Conservation (phyloP, 768 basidiomycete species). For the Phylloporus rhodoxanthus region DNA sequence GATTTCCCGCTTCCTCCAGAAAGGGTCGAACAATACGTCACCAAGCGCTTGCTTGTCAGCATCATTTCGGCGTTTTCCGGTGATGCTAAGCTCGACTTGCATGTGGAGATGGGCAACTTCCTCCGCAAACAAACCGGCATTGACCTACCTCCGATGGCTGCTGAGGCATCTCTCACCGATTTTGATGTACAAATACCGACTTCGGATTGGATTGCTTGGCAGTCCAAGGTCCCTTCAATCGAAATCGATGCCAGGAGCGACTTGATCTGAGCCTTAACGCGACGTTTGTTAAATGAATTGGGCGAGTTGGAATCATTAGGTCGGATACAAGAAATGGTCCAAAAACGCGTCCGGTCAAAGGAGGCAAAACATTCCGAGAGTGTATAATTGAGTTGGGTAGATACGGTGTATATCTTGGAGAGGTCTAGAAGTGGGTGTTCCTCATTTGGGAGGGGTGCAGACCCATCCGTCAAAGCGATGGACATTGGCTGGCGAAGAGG, state of each 20-base stretch:
- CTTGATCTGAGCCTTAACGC: no score
- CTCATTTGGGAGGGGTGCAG: no score
- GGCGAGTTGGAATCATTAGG: no score
- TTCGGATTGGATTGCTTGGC: conserved; percentile 91
- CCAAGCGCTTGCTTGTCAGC: conserved; percentile 82
- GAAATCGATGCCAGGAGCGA: conserved; percentile 99
- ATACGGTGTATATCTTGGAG: no score
- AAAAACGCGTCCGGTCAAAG: no score
- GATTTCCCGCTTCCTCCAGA: conserved; percentile 89
- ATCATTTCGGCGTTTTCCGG: conserved; percentile 99
- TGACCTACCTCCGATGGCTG: conserved; percentile 72
- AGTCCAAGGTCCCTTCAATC: conserved; percentile 84
- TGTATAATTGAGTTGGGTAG: no score
- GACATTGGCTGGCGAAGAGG: no score
- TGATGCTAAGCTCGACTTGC: conserved; percentile 85
- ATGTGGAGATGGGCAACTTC: conserved; percentile 86
- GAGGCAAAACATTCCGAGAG: no score
- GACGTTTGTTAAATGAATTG: no score
- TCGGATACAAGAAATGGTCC: no score
- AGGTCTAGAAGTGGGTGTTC: no score
- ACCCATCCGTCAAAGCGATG: no score
- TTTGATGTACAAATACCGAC: conserved; percentile 85
- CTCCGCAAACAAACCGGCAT: conserved; percentile 80
- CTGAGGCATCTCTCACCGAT: conserved; percentile 85
- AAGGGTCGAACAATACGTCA: conserved; percentile 84